These are phyloP conservation scores for Polytrichum commune DNA, from an alignment of 225 moss, liverwort and hornwort genomes.

Conservation along the genomic window DNA sequence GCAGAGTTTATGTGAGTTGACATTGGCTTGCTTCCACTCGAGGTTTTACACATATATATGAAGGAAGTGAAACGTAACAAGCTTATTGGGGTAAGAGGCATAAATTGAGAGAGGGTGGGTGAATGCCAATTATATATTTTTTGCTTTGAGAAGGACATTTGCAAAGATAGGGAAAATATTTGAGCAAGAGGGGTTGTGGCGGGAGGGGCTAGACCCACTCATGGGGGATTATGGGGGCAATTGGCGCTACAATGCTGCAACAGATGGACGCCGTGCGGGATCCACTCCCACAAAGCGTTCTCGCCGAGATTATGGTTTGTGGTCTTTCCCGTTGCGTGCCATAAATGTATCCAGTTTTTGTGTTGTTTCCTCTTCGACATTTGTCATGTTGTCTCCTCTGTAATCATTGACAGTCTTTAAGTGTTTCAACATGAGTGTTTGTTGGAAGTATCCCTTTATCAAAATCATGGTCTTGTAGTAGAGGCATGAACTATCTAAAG, in stretches of 20 bases:
- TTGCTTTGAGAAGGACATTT: neutral
- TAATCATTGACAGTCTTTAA: too few species aligned
- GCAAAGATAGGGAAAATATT: slow-evolving; percentile 41
- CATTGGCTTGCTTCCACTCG: too few species aligned
- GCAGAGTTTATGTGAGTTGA: too few species aligned
- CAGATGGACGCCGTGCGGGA: slow-evolving; percentile 77
- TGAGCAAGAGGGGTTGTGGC: slow-evolving; percentile 58
- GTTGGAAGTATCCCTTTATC: too few species aligned
- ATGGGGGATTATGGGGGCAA: slow-evolving; percentile 83
- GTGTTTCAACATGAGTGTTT: too few species aligned
- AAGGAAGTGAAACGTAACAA: too few species aligned
- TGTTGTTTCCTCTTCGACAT: too few species aligned
- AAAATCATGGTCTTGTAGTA: too few species aligned
- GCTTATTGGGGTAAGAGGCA: neutral
- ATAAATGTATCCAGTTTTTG: too few species aligned
- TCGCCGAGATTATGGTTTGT: slow-evolving; percentile 91
- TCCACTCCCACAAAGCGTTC: slow-evolving; percentile 92
- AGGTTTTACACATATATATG: too few species aligned
- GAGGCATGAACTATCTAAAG: too few species aligned
- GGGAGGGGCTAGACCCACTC: slow-evolving; percentile 53
- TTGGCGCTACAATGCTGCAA: slow-evolving; percentile 65
- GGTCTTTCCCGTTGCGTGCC: neutral
- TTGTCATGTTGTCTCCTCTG: too few species aligned
- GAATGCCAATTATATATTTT: neutral
- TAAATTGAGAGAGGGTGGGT: neutral